Evolutionary conservation across 768 basidiomycete genomes (phyloP).

Genomic region (Leccinellum luteum): DNA sequence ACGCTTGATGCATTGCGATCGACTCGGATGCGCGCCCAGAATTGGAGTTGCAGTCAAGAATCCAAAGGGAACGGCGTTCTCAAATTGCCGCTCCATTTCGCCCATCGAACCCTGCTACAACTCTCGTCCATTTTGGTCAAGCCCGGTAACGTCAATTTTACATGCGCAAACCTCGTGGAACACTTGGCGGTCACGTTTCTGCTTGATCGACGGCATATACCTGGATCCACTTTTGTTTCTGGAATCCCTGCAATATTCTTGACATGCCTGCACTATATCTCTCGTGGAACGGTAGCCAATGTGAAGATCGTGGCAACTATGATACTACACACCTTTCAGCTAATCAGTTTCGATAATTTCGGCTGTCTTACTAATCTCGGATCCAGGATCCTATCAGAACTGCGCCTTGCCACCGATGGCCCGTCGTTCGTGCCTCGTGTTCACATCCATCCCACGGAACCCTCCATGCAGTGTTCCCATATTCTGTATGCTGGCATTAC

Average conservation of each 20-base stretch:
- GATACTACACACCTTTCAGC: background rate
- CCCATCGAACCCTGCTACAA: background rate
- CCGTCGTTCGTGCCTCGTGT: constrained; percentile 28
- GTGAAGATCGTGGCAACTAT: constrained; percentile 1
- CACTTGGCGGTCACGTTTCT: background rate
- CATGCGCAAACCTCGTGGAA: constrained; percentile 15
- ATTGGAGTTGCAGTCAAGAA: background rate
- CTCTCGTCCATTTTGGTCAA: background rate
- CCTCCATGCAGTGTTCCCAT: constrained; percentile 11
- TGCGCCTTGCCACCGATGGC: constrained; percentile 7
- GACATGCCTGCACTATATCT: background rate
- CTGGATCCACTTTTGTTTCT: background rate
- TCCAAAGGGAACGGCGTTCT: background rate
- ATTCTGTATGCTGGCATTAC: constrained; percentile 1
- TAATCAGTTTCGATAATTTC: background rate
- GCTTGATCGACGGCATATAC: constrained; percentile 1
- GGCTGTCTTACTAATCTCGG: constrained; percentile 9
- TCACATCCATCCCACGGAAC: constrained; percentile 18
- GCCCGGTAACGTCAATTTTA: background rate
- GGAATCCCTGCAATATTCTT: background rate
- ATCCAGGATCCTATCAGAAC: constrained; percentile 11
- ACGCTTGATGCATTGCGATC: background rate
- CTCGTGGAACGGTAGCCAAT: background rate
- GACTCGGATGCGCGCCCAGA: background rate
- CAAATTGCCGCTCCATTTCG: background rate